phyloP scores from a whole-genome alignment of 2,329 filamentous ascomycete species.

The Penicillium psychrosexuale region DNA sequence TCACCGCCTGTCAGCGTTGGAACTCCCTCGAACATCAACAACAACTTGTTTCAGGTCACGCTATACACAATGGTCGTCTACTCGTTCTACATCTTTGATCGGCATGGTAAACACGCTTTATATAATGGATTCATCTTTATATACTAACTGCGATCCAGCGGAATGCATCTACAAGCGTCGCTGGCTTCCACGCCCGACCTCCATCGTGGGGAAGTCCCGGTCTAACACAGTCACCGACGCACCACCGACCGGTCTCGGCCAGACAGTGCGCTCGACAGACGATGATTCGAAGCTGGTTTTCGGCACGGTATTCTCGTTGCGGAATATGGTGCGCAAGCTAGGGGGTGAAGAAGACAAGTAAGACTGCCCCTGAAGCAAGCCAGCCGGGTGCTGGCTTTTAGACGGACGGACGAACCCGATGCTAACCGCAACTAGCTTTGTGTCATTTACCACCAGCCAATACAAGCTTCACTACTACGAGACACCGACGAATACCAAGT shows the following conservation, averaged over 20 bases:
- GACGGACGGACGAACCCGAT: background rate
- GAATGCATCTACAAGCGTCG: constrained; percentile 95
- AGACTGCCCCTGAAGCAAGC: constrained; percentile 12
- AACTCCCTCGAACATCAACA: constrained; percentile 24
- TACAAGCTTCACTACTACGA: constrained; percentile 99
- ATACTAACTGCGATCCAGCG: constrained; percentile 52
- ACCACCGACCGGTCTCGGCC: constrained; percentile 33
- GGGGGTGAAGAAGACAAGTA: constrained; percentile 82
- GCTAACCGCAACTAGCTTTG: constrained; percentile 59
- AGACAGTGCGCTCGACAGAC: constrained; percentile 53
- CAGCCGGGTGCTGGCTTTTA: background rate
- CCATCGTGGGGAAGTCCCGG: constrained; percentile 45
- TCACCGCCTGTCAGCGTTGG: constrained; percentile 20
- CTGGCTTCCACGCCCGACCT: constrained; percentile 64
- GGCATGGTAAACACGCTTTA: constrained; percentile 67
- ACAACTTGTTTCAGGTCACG: background rate
- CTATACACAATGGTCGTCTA: constrained; percentile 77
- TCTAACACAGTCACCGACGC: constrained; percentile 49
- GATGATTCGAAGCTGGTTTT: constrained; percentile 98
- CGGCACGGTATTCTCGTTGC: constrained; percentile 90
- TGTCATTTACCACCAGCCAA: constrained; percentile 86
- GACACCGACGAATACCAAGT: constrained; percentile 90
- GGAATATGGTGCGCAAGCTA: constrained; percentile 95
- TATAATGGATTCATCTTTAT: constrained; percentile 5
- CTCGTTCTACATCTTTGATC: constrained; percentile 98